These are phyloP conservation scores for Wickerhamomyces chaumierensis DNA, from an alignment of 805 yeast species.

Conservation along the genomic window DNA sequence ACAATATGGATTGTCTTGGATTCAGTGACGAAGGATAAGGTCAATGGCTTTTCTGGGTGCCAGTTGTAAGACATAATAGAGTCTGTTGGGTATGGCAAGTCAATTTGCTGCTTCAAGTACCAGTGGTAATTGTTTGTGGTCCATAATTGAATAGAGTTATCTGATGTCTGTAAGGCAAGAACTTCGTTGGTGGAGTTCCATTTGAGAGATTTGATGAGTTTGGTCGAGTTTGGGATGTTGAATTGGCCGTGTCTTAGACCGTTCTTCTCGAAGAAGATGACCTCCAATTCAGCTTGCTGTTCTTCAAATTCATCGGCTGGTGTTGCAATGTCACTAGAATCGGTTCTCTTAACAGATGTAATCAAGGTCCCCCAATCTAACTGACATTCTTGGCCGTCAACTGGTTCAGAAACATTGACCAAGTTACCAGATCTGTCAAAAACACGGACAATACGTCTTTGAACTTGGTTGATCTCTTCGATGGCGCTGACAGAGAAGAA, in stretches of 20 bases:
- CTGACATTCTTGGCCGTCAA: constrained; percentile 63
- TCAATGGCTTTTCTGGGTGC: constrained; percentile 84
- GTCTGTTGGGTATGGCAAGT: constrained; percentile 15
- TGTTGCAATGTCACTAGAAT: too few species aligned
- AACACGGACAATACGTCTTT: constrained; percentile 73
- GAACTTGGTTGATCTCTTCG: constrained; percentile 28
- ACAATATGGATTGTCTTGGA: constrained; percentile 33
- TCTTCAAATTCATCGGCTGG: constrained; percentile 26
- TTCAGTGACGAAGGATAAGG: constrained; percentile 45
- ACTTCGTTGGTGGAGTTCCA: constrained; percentile 83
- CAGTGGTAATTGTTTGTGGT: constrained; percentile 88
- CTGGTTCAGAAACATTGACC: constrained; percentile 81
- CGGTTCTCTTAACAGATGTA: constrained; percentile 66
- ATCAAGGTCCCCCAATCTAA: constrained; percentile 85
- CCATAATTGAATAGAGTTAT: constrained; percentile 73
- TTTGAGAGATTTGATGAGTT: constrained; percentile 35
- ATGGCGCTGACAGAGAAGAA: constrained; percentile 59
- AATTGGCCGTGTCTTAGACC: constrained; percentile 90
- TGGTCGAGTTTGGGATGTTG: constrained; percentile 14
- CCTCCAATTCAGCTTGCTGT: constrained; percentile 29
- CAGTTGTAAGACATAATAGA: constrained; percentile 52
- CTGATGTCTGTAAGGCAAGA: constrained; percentile 49
- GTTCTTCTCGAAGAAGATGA: constrained; percentile 84
- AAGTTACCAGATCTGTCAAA: constrained; percentile 70
- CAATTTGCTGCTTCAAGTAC: constrained; percentile 80